Base-by-base conservation (phyloP, 345 rosid species). In the Raphanus sativus region DNA sequence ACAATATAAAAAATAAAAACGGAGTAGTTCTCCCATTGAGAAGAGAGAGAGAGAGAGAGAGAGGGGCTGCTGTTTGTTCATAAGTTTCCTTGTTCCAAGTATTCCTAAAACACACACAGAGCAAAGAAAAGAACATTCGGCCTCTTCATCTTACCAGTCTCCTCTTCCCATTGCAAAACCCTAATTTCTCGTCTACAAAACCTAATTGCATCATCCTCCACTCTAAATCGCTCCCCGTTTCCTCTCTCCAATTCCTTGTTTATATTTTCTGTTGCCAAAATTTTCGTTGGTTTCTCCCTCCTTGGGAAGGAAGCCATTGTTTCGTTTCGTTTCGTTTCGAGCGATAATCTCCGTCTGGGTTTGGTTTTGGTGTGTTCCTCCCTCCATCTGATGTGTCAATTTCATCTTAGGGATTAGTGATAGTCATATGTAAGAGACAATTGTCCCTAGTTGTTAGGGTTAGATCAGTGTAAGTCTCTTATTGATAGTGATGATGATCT, bases 101-200 rank as follows among this genome's bases (percentile, higher is more conserved):
- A 40, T 40, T 11, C n/a, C 48, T 10, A 80, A 21, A 77, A 59
- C 58, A 75, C 70, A 81, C 32, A 40, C n/a, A 45, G 45, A 50
- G 16, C 50, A 7, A n/a, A 62, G 60, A 5, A 2, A 29, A 32
- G 34, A 40, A 48, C 63, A 76, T 77, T 76, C 72, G 81, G 87
- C 83, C 86, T 85, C 86, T 55, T 60, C 38, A 10, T 1, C 42
- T 30, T 58, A 62, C 71, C 60, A 77, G 71, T 64, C 75, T 65
- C 71, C 75, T 68, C 69, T 60, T 61, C 61, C 50, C 36, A 70
- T 33, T 83, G 79, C 86, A 71, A 40, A 87, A 84, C 91, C 92
- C 89, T 85, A 86, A 80, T 82, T 83, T 30, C 62, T 30, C 67
- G 24, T 56, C 33, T 13, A 3, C 25, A 64, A 77, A 65, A 76